These are phyloP conservation scores for Pouteria campechiana DNA, from an alignment of 179 eudicot genomes.

Conservation along the genomic window DNA sequence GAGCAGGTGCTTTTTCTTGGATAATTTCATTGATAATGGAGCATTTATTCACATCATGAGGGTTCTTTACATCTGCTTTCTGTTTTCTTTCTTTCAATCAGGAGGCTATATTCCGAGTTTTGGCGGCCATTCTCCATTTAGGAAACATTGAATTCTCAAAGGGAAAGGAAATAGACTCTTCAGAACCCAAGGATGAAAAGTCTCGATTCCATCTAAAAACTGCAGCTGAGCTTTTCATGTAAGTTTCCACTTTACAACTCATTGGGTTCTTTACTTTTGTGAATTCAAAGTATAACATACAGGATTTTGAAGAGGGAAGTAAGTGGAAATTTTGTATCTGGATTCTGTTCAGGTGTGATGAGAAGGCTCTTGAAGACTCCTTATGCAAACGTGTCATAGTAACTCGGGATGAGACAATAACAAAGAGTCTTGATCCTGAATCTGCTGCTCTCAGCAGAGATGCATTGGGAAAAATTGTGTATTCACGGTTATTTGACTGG, in stretches of 20 bases:
- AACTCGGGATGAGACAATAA: slow-evolving; percentile 95
- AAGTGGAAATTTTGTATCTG: neutral
- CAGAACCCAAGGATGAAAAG: slow-evolving; percentile 87
- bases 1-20: slow-evolving; percentile 53
- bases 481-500: slow-evolving; percentile 95
- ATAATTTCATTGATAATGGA: too few species aligned
- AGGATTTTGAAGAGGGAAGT: neutral
- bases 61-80: slow-evolving; percentile 2
- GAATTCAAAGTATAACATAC: too few species aligned
- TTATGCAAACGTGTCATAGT: slow-evolving; percentile 94
- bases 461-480: slow-evolving; percentile 95
- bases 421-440: slow-evolving; percentile 82
- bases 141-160: slow-evolving; percentile 88
- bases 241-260: slow-evolving; percentile 6
- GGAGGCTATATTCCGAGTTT: slow-evolving; percentile 92
- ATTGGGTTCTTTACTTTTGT: neutral
- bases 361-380: slow-evolving; percentile 80
- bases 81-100: slow-evolving; percentile 15
- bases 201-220: slow-evolving; percentile 77
- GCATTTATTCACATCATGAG: too few species aligned
- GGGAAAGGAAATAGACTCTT: slow-evolving; percentile 82
- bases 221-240: slow-evolving; percentile 94
- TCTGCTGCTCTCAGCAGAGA: slow-evolving; percentile 85
- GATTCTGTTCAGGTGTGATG: slow-evolving; percentile 69
- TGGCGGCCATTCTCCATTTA: slow-evolving; percentile 88